A percentile compares a stretch with the other conserved stretches of the same genome.
These are phyloP conservation scores for Rhynchospora tenuis DNA, from an alignment of 176 grass and related monocot genomes.

Conservation along the genomic window DNA sequence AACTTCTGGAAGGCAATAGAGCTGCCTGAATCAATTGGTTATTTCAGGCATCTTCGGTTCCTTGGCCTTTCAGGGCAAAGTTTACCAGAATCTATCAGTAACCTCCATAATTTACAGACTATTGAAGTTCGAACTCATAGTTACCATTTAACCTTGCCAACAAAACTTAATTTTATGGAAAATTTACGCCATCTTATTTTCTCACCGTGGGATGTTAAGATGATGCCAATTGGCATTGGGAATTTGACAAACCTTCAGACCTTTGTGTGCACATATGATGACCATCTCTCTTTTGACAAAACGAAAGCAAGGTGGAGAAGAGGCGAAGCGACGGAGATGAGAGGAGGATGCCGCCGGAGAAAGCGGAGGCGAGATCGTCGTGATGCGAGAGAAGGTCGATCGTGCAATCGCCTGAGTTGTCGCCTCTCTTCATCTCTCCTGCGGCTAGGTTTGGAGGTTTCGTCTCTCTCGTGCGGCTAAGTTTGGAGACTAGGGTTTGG, in stretches of 20 bases:
- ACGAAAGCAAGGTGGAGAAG: too few species aligned
- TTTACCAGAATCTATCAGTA: constrained; percentile 35
- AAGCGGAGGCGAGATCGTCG: too few species aligned
- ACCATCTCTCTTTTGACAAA: too few species aligned
- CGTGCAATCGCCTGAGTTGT: too few species aligned
- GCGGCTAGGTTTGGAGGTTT: too few species aligned
- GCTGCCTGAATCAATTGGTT: constrained; percentile 18
- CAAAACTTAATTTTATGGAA: constrained; percentile 9
- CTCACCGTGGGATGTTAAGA: not conserved
- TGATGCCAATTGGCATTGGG: constrained; percentile 24
- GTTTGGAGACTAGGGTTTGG: too few species aligned
- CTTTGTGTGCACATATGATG: too few species aligned
- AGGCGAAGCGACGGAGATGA: too few species aligned
- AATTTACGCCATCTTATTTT: constrained; percentile 31
- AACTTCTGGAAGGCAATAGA: constrained; percentile 4
- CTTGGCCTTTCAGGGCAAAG: constrained; percentile 24
- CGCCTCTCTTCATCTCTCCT: too few species aligned
- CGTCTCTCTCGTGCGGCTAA: too few species aligned
- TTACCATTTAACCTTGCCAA: constrained; percentile 23
- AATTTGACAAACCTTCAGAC: constrained; percentile 9
- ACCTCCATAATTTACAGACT: constrained; percentile 34
- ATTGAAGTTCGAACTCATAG: constrained; percentile 13
- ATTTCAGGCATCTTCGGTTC: constrained; percentile 48
- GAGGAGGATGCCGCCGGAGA: too few species aligned
- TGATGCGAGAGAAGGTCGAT: too few species aligned